These are phyloP conservation scores for Pleurotus salmoneostramineus DNA, from an alignment of 768 basidiomycete species.

Conservation along the genomic window DNA sequence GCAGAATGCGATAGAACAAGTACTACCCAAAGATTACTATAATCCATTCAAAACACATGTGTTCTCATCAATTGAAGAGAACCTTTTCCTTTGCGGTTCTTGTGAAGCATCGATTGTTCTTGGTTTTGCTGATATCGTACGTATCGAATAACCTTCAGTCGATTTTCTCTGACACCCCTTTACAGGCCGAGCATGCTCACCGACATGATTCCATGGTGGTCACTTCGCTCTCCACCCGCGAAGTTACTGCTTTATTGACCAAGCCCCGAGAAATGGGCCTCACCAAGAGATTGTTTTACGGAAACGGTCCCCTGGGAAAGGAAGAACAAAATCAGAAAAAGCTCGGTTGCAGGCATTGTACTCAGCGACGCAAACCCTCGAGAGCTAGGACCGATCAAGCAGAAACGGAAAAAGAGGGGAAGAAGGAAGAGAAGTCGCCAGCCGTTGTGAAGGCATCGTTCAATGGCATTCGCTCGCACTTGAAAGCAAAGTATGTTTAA, in stretches of 20 bases:
- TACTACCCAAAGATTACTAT: slow-evolving; percentile 37
- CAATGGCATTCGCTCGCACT: slow-evolving; percentile 58
- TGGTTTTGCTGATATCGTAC: slow-evolving; percentile 42
- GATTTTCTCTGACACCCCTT: neutral
- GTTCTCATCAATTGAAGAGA: too few species aligned
- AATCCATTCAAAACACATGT: too few species aligned
- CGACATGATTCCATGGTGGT: slow-evolving; percentile 56
- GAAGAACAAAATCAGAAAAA: slow-evolving; percentile 19
- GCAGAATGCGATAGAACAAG: neutral
- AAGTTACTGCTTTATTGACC: slow-evolving; percentile 14
- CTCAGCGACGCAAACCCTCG: slow-evolving; percentile 1
- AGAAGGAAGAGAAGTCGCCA: slow-evolving; percentile 16
- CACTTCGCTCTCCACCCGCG: slow-evolving; percentile 20
- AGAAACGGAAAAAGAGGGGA: neutral
- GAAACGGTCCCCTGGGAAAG: slow-evolving; percentile 10
- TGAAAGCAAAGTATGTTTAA: slow-evolving; percentile 51
- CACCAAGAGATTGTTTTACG: slow-evolving; percentile 15
- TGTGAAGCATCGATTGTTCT: slow-evolving; percentile 49
- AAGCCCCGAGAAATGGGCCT: slow-evolving; percentile 17
- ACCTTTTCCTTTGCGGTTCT: too few species aligned
- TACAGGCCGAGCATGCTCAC: slow-evolving; percentile 61
- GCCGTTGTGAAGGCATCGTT: slow-evolving; percentile 32
- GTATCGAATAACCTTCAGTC: slow-evolving; percentile 14
- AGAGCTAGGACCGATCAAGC: neutral
- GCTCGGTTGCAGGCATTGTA: slow-evolving; percentile 56